These are phyloP conservation scores for Fragaria nilgerrensis DNA, from an alignment of 306 rosid genomes.

Conservation along the genomic window DNA sequence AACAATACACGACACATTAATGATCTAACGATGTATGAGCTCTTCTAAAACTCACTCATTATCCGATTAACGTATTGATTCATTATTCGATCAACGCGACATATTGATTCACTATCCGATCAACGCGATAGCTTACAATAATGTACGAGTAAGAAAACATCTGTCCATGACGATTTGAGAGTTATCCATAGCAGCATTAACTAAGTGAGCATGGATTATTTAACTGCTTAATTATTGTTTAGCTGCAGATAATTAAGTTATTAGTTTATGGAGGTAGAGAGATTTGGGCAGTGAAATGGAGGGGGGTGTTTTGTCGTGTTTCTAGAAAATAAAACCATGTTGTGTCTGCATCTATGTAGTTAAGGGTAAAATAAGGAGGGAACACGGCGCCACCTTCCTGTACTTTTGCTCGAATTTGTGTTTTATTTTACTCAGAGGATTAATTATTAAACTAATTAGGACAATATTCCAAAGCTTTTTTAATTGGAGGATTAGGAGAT, in stretches of 20 bases:
- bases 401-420: slow-evolving; percentile 27
- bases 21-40: no score
- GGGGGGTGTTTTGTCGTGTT: slow-evolving; percentile 36
- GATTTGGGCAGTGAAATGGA: slow-evolving; percentile 62
- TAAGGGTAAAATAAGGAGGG: slow-evolving; percentile 33
- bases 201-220: not conserved
- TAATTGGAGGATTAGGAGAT: not conserved
- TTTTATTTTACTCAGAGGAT: not conserved
- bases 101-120: no score
- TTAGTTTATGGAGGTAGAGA: slow-evolving; percentile 39
- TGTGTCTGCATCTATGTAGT: slow-evolving; percentile 29
- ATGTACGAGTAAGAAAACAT: no score
- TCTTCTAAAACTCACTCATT: no score
- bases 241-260: not conserved
- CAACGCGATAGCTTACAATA: no score
- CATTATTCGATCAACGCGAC: no score
- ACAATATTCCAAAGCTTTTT: slow-evolving; percentile 1
- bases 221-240: not conserved
- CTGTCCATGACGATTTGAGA: not conserved
- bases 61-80: no score
- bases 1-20: no score
- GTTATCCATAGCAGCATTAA: not conserved
- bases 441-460: not conserved
- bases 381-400: slow-evolving; percentile 75
- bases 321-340: slow-evolving; percentile 36